phyloP scores from a whole-genome alignment of 441 rosid species.

The Omphalea diandra region DNA sequence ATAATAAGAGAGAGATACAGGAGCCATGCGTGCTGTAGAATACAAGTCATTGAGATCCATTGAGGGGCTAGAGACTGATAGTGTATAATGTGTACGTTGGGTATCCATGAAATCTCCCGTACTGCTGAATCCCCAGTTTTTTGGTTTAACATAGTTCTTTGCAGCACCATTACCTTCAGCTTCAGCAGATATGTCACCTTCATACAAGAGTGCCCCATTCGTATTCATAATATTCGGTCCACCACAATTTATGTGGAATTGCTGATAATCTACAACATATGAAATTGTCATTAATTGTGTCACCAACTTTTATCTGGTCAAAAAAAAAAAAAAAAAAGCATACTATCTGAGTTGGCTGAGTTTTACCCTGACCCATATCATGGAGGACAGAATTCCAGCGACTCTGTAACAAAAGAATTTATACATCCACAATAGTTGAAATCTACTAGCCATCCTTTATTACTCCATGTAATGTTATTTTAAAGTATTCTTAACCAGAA shows the following conservation, averaged over 20 bases:
- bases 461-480: too few relatives aligned
- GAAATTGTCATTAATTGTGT: not conserved
- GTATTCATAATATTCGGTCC: conserved; percentile 27
- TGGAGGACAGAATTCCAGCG: too few relatives aligned
- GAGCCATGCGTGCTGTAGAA: conserved; percentile 38
- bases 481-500: too few relatives aligned
- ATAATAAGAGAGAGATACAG: conserved; percentile 46
- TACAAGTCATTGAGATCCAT: not conserved
- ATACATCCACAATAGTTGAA: too few relatives aligned
- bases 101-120: conserved; percentile 56
- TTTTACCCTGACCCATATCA: too few relatives aligned
- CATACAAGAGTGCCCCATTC: conserved; percentile 26
- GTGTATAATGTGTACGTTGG: conserved; percentile 1
- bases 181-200: conserved; percentile 33
- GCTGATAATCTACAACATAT: conserved; percentile 24
- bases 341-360: too few relatives aligned
- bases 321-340: too few relatives aligned
- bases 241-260: conserved; percentile 41
- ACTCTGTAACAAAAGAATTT: too few relatives aligned
- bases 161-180: conserved; percentile 32
- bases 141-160: not conserved
- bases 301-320: too few relatives aligned
- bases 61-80: not conserved
- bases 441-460: too few relatives aligned
- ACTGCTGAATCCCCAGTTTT: conserved; percentile 52